These are phyloP conservation scores for Phytophthora tentaculata DNA, from an alignment of 352 stramenopile genomes.

Conservation along the genomic window DNA sequence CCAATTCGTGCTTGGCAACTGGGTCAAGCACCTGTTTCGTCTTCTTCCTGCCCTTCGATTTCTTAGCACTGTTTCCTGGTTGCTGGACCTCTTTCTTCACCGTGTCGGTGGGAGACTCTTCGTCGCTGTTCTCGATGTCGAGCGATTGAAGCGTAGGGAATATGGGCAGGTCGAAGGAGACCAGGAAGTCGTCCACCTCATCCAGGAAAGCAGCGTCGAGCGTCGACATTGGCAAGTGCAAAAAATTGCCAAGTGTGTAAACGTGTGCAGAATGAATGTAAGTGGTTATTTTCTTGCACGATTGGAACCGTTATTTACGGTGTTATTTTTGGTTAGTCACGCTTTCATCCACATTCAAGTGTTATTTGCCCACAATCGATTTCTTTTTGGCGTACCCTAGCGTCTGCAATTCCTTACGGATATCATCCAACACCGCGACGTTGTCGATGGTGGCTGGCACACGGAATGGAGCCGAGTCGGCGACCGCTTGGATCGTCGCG, in stretches of 20 bases:
- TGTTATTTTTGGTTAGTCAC: constrained; percentile 1
- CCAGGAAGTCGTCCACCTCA: constrained; percentile 27
- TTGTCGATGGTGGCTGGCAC: constrained; percentile 66
- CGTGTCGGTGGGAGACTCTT: neutral
- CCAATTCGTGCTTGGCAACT: constrained; percentile 17
- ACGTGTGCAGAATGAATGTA: constrained; percentile 15
- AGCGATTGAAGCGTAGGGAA: constrained; percentile 13
- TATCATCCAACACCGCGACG: constrained; percentile 45
- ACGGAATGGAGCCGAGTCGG: constrained; percentile 45
- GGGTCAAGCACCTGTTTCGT: constrained; percentile 2
- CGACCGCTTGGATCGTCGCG: constrained; percentile 60
- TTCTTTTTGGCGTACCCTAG: constrained; percentile 57
- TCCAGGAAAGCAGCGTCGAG: constrained; percentile 19
- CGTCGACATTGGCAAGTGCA: constrained; percentile 6
- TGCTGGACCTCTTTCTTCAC: neutral
- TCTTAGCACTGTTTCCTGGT: neutral
- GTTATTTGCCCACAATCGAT: constrained; percentile 36
- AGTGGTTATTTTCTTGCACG: neutral
- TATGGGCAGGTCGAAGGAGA: constrained; percentile 27
- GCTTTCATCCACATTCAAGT: constrained; percentile 7
- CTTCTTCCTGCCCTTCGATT: constrained; percentile 7
- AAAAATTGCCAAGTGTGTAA: neutral
- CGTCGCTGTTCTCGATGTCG: constrained; percentile 1
- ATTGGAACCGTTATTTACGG: neutral
- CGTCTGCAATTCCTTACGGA: constrained; percentile 37